Base-by-base conservation (phyloP, 495 filamentous ascomycete genomes). In the Xylaria longipes region DNA sequence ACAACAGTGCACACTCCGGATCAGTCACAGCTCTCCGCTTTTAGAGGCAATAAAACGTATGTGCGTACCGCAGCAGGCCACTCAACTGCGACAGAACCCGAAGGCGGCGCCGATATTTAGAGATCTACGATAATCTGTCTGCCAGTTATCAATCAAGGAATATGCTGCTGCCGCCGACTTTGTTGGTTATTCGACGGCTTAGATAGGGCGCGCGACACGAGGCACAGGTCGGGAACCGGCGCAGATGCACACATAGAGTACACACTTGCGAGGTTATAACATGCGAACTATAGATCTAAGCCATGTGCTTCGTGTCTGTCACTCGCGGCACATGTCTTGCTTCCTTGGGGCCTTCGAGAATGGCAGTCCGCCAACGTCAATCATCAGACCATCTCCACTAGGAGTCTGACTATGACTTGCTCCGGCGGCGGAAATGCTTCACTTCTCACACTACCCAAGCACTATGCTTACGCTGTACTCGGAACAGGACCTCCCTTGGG, bases 31-130 rank as follows among this genome's bases (percentile, higher is more conserved):
- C 58, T 61, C 45, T 33, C 58, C 68, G 43, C 68, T 48, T 54
- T 64, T 64, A 20, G 68, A 45, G 68, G 58, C 58, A 70, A 70
- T 64, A 56, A 54, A 70, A 27, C 22, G 45, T 35, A 9, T 64
- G n/a, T 43, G 45, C 60, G 35, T 43, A 62, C 22, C 22, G 58
- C 25, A 25, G 35, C 27, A 45, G 43, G 43, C n/a, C 58, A 22
- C 29, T 43, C 58, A 25, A 37, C 15, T 4, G n/a, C 37, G 65
- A 41, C 57, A 33, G 52, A n/a, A 60, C 54, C 41, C 56, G 68
- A 41, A 33, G 39, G 58, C 56, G 41, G 9, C 46, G 65, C 56
- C 65, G 20, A 33, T 67, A 67, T 56, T 31, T 14, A 56, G 46
- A 67, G 65, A 67, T 56, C 46, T 54, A 39, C 46, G 12, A 15